These are phyloP conservation scores for Pythium pyrilobum DNA, from an alignment of 352 stramenopile genomes.

Conservation along the genomic window DNA sequence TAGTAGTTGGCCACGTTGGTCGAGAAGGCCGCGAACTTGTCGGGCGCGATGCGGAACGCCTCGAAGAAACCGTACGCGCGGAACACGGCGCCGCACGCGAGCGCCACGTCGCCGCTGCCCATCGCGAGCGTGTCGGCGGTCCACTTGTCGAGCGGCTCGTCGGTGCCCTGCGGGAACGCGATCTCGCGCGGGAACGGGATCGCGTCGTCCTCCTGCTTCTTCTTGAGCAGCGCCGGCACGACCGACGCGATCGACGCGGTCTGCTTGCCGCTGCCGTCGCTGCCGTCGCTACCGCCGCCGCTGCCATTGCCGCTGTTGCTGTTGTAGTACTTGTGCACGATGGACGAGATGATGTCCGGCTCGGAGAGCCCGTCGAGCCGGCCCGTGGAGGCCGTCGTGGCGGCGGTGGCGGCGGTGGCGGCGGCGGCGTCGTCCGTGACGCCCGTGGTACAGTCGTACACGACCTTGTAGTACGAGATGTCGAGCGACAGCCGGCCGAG, in stretches of 20 bases:
- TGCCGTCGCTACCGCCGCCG: not conserved
- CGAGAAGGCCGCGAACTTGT: slow-evolving; percentile 34
- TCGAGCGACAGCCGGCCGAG: slow-evolving; percentile 60
- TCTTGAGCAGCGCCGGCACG: slow-evolving; percentile 24
- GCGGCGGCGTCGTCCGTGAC: not conserved
- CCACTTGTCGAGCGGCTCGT: slow-evolving; percentile 54
- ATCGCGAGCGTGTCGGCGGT: slow-evolving; percentile 33
- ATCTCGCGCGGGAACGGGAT: slow-evolving; percentile 59
- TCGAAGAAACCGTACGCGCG: slow-evolving; percentile 35
- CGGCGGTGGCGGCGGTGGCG: not conserved
- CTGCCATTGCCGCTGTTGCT: slow-evolving; percentile 3
- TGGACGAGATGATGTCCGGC: slow-evolving; percentile 27
- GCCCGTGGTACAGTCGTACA: slow-evolving; percentile 18
- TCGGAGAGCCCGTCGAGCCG: slow-evolving; percentile 17
- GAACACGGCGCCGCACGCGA: slow-evolving; percentile 22
- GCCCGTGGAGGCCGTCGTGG: not conserved
- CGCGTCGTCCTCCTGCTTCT: slow-evolving; percentile 49
- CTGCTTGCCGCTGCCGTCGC: not conserved
- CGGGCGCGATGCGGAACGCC: slow-evolving; percentile 24
- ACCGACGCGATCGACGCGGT: slow-evolving; percentile 8
- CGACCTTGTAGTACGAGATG: slow-evolving; percentile 78
- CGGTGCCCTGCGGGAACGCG: slow-evolving; percentile 25
- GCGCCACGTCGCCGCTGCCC: slow-evolving; percentile 15
- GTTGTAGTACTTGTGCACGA: slow-evolving; percentile 34
- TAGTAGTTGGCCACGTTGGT: slow-evolving; percentile 54